These are phyloP conservation scores for Leccinum sublutescens DNA, from an alignment of 768 basidiomycete species.

Conservation along the genomic window DNA sequence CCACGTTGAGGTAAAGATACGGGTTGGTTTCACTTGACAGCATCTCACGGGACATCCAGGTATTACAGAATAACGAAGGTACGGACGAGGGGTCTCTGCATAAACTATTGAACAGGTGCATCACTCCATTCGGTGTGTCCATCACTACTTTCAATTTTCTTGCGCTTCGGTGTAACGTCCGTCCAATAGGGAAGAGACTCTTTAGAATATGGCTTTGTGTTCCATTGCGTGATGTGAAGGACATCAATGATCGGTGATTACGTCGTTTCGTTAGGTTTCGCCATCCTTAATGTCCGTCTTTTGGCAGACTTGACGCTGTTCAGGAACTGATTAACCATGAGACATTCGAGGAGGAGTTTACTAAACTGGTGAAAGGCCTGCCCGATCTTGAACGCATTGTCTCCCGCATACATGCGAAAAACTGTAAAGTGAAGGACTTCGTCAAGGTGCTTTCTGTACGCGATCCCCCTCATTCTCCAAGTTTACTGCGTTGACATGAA, in stretches of 20 bases:
- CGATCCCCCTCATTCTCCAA: background rate
- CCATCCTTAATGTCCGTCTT: slow-evolving; percentile 16
- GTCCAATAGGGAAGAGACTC: slow-evolving; percentile 76
- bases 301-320: slow-evolving; percentile 83
- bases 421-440: slow-evolving; percentile 86
- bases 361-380: slow-evolving; percentile 66
- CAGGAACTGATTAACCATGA: slow-evolving; percentile 83
- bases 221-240: slow-evolving; percentile 76
- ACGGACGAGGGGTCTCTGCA: slow-evolving; percentile 83
- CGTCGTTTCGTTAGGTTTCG: slow-evolving; percentile 9
- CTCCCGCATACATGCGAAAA: slow-evolving; percentile 92
- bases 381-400: slow-evolving; percentile 94
- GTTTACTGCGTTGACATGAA: slow-evolving; percentile 3
- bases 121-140: slow-evolving; percentile 81
- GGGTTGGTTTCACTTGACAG: background rate
- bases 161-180: slow-evolving; percentile 9
- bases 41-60: slow-evolving; percentile 38
- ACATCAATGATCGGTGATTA: slow-evolving; percentile 84
- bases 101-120: slow-evolving; percentile 76
- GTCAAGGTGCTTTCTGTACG: slow-evolving; percentile 74
- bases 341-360: slow-evolving; percentile 58
- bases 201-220: slow-evolving; percentile 97
- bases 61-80: slow-evolving; percentile 91
- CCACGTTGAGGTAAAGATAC: slow-evolving; percentile 76
- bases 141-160: slow-evolving; percentile 7